Evolutionary conservation across 75 land plant species (phyloP), one percentile per base, ranked within the genome.

Genomic region (Pinus tabuliformis): DNA sequence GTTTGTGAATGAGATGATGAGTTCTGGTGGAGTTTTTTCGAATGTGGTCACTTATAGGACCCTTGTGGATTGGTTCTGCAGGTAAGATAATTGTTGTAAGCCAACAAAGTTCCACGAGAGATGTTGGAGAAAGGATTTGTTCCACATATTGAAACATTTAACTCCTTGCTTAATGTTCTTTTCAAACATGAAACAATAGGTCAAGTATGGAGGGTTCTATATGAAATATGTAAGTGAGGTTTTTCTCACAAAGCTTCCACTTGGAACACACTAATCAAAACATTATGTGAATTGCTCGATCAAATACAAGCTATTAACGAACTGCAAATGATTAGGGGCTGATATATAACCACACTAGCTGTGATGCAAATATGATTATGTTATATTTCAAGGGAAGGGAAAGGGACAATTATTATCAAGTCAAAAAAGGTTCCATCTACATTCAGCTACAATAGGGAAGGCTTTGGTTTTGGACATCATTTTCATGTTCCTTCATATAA

Each of bases 81-180:
- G 33, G 21, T 73, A 74, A 63, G 88, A 81, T 52, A 79, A 85
- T 22, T 58, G 79, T 2, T 1, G 54, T 21, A 84, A 63, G 88
- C 91, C 9, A 59, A 45, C 57, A 22, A 18, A 2, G 15, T 81
- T 37, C 57, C 81, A 22, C 58, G 58, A 76, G 80, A 85, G 72
- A 80, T 82, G 82, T 18, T 80, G 59, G 68, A 39, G 13, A 78
- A 20, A 71, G 80, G 83, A n/a, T 73, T 81, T 20, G 56, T 68
- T 52, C 86, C 84, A 17, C 77, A 57, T 42, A 12, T 73, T 52
- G 62, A 75, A 15, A 82, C 81, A 39, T 75, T 78, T 65, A 83
- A 84, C 58, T 76, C 83, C 59, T 52, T 91, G 76, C 79, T 91
- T 17, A 81, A 73, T 86, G 77, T 79, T 16, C 73, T 83, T 62